Evolutionary conservation across 148 eudicot species (phyloP).

Genomic region (Polygonum aviculare): DNA sequence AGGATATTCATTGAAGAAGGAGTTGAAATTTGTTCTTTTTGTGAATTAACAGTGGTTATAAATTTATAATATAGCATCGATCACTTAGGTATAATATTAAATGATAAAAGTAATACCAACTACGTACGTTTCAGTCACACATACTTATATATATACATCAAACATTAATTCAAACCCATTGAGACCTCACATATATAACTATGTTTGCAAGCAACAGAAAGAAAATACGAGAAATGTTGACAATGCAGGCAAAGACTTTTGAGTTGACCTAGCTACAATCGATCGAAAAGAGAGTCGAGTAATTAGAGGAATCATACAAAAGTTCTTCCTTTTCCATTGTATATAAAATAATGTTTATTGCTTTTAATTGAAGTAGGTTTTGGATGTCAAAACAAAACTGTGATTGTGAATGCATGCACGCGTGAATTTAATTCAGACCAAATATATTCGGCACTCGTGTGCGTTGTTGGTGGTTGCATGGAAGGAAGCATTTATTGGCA

Average conservation of each 20-base stretch:
- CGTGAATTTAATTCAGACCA: not conserved
- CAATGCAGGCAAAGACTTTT: not conserved
- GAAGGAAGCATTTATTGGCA: slow-evolving; percentile 1
- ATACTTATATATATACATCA: not conserved
- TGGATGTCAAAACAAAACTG: too few relatives aligned
- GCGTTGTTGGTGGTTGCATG: slow-evolving; percentile 1
- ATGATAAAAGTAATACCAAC: too few relatives aligned
- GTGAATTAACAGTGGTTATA: too few relatives aligned
- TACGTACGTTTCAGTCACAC: too few relatives aligned
- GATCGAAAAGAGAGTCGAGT: not conserved
- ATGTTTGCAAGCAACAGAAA: not conserved
- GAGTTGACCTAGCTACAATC: not conserved
- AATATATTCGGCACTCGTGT: slow-evolving; percentile 7
- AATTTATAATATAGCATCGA: too few relatives aligned
- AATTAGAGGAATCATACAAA: not conserved
- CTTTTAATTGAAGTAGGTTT: not conserved
- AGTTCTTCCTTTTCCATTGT: not conserved
- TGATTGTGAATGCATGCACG: not conserved
- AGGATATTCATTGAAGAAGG: too few relatives aligned
- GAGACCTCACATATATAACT: not conserved
- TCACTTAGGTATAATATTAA: too few relatives aligned
- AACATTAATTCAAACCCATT: not conserved
- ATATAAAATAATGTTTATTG: not conserved
- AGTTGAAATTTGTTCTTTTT: too few relatives aligned
- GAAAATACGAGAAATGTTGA: not conserved